These are phyloP conservation scores for Tricholoma sp. DNA, from an alignment of 768 basidiomycete species.

Conservation along the genomic window DNA sequence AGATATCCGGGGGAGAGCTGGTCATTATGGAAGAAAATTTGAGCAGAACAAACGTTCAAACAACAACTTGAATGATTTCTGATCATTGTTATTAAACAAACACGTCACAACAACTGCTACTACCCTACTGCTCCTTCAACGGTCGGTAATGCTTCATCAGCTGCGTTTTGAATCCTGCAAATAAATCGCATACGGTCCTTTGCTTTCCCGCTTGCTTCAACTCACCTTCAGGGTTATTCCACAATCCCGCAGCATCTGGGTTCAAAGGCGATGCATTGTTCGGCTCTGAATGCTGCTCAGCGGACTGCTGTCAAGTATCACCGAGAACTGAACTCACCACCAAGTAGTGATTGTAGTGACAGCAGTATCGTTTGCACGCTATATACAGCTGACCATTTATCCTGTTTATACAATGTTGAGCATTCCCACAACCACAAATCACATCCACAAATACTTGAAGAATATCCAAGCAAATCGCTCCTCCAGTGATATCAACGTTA, in stretches of 20 bases:
- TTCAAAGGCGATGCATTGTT: slow-evolving; percentile 93
- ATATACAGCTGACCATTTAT: slow-evolving; percentile 93
- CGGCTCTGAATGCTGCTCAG: slow-evolving; percentile 53
- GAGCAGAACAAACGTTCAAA: background rate
- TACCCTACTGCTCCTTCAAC: slow-evolving; percentile 26
- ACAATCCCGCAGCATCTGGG: slow-evolving; percentile 77
- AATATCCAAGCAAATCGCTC: slow-evolving; percentile 84
- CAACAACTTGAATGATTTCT: background rate
- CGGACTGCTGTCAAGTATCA: background rate
- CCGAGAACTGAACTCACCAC: slow-evolving; percentile 51
- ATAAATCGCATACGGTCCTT: slow-evolving; percentile 4
- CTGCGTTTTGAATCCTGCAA: slow-evolving; percentile 64
- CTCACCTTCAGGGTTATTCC: slow-evolving; percentile 65
- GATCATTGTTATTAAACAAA: background rate
- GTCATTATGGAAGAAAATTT: slow-evolving; percentile 56
- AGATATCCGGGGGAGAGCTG: slow-evolving; percentile 75
- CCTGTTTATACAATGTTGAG: slow-evolving; percentile 36
- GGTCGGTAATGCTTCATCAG: slow-evolving; percentile 71
- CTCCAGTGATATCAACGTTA: slow-evolving; percentile 76
- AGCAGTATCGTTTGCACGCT: slow-evolving; percentile 87
- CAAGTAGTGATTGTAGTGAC: slow-evolving; percentile 82
- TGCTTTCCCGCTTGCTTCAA: background rate
- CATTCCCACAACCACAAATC: background rate
- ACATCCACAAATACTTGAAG: slow-evolving; percentile 49
- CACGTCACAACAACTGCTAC: slow-evolving; percentile 3